A percentile compares a stretch with the other conserved stretches of the same genome.
phyloP scores from a whole-genome alignment of 2,329 filamentous ascomycete species.

The Colletotrichum sp. region DNA sequence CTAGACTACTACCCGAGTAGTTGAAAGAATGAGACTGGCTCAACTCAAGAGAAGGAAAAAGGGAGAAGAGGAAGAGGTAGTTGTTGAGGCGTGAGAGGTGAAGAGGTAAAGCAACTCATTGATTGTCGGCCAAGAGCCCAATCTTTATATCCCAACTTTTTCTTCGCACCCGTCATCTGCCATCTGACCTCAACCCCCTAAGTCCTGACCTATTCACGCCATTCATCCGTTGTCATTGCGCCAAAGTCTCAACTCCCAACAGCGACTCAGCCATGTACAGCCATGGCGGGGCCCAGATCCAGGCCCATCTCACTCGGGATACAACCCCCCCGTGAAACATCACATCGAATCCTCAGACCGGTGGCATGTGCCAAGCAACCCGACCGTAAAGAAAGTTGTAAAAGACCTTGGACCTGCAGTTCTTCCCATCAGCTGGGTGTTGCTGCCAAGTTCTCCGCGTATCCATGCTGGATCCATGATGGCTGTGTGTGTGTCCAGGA shows the following conservation, averaged over 20 bases:
- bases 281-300: not conserved
- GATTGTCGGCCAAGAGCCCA: not conserved
- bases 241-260: not conserved
- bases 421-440: not conserved
- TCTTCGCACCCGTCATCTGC: not conserved
- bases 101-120: not conserved
- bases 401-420: not conserved
- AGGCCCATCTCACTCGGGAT: not conserved
- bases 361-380: not conserved
- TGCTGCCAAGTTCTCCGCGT: not conserved
- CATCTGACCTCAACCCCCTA: not conserved
- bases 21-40: constrained; percentile 6
- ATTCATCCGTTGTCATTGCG: not conserved
- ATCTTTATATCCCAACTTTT: not conserved
- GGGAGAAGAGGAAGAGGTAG: not conserved
- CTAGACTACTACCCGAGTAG: constrained; percentile 18
- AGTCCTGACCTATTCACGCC: not conserved
- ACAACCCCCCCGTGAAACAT: not conserved
- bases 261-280: not conserved
- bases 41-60: not conserved
- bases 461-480: not conserved
- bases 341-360: not conserved
- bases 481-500: not conserved
- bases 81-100: not conserved
- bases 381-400: not conserved